Evolutionary conservation across 495 filamentous ascomycete genomes (phyloP).

Genomic region (Friedmanniomyces simplex): DNA sequence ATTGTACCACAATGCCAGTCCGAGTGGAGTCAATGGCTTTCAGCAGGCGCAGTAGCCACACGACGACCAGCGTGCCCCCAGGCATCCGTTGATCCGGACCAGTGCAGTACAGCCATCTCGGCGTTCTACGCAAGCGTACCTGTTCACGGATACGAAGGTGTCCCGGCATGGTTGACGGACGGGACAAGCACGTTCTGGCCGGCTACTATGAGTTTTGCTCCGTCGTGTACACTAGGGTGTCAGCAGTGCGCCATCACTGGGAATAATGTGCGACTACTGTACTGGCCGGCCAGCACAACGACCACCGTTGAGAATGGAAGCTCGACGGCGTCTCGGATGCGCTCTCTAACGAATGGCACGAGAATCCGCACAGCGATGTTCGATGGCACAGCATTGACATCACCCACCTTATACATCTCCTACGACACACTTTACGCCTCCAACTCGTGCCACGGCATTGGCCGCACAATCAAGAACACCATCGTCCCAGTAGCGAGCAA

Average conservation of each 20-base stretch:
- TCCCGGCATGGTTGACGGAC: too few relatives aligned
- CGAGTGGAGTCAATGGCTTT: too few relatives aligned
- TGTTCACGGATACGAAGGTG: too few relatives aligned
- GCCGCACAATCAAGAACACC: constrained; percentile 1
- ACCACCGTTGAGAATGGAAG: background rate
- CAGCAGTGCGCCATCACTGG: constrained; percentile 4
- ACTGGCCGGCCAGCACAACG: constrained; percentile 2
- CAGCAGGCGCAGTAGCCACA: too few relatives aligned
- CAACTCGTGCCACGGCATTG: constrained; percentile 10
- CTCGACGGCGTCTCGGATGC: background rate
- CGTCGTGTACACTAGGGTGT: constrained; percentile 8
- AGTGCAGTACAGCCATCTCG: too few relatives aligned
- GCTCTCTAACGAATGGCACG: background rate
- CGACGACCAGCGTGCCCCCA: too few relatives aligned
- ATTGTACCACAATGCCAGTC: too few relatives aligned
- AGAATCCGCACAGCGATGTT: background rate
- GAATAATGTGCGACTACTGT: constrained; percentile 1
- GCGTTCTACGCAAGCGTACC: too few relatives aligned
- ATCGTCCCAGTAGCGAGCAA: background rate
- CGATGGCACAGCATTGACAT: constrained; percentile 4
- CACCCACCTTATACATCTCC: constrained; percentile 12
- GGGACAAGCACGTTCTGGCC: background rate
- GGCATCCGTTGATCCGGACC: too few relatives aligned
- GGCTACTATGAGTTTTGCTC: background rate
- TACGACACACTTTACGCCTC: constrained; percentile 9